Base-by-base conservation (phyloP, 495 filamentous ascomycete genomes). In the Sabuloglossum arenarium region DNA sequence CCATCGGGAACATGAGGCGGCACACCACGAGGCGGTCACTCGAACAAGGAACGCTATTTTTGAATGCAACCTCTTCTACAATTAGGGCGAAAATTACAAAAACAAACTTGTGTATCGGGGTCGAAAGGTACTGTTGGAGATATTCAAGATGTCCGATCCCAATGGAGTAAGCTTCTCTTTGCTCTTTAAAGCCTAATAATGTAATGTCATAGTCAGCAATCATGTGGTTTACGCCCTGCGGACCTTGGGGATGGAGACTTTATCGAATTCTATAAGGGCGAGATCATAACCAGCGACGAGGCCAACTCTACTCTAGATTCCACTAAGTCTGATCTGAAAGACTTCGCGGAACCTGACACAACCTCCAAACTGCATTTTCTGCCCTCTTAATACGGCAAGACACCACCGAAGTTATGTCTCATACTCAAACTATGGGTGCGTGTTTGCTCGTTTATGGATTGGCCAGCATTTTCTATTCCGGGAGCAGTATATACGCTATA, bases 241-340 rank as follows among this genome's bases (percentile, higher is more conserved):
- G 68, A 77, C 24, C 78, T 98, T 27, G 70, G 75, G 55, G 72
- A 75, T 52, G 90, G 90, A 8, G 84, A 93, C 61, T 96, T 93
- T 61, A 79, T 97, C 55, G 90, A 93, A 62, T 75, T 77, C 24
- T 97, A 97, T 59, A 79, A 87, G 16, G 90, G 90, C 0, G 90
- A 97, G 64, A 77, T 95, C 27, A 84, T 97, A 58, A 86, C 84
- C 0, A 71, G 75, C 24, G 66, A 75, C 10, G 80, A 82, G 64
- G 84, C 89, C 2, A 75, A 81, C 25, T n/a, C n/a, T n/a, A n/a
- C n/a, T n/a, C n/a, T n/a, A n/a, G n/a, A n/a, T n/a, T n/a, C n/a
- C n/a, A n/a, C n/a, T n/a, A n/a, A n/a, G n/a, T n/a, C n/a, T n/a
- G n/a, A n/a, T n/a, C n/a, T n/a, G n/a, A n/a, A n/a, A n/a, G n/a